Conservation (phyloP, 1,139 yeast species). For the Suhomyces terraborum region DNA sequence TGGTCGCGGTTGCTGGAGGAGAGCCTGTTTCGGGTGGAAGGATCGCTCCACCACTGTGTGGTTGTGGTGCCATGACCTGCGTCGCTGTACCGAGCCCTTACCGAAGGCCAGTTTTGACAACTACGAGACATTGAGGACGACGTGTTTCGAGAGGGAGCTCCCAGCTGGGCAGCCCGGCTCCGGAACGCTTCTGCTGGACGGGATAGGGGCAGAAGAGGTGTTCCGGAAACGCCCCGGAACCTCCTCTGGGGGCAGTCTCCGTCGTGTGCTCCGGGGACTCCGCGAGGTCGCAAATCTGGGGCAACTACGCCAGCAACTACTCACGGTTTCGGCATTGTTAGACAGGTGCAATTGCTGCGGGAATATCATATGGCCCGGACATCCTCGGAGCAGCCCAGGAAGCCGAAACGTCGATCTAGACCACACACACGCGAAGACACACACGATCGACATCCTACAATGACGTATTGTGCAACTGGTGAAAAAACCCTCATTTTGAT, state of each 20-base stretch:
- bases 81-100: too few species aligned
- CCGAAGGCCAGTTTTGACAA: too few species aligned
- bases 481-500: background rate
- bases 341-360: conserved; percentile 1
- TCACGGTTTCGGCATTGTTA: conserved; percentile 2
- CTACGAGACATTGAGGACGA: too few species aligned
- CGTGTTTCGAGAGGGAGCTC: too few species aligned
- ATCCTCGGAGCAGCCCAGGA: background rate
- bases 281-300: conserved; percentile 2
- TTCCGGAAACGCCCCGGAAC: too few species aligned
- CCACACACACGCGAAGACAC: background rate
- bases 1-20: too few species aligned
- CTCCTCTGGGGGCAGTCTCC: too few species aligned
- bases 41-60: background rate
- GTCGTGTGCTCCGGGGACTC: conserved; percentile 2
- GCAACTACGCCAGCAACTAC: conserved; percentile 1
- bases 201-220: too few species aligned
- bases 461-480: background rate
- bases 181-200: too few species aligned
- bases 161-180: too few species aligned
- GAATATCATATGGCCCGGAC: conserved; percentile 4
- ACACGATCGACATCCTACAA: background rate
- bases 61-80: too few species aligned
- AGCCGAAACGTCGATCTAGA: background rate
- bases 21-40: conserved; percentile 3